Conservation (phyloP, 2,329 filamentous ascomycete genomes). For the Colletotrichum siamense region DNA sequence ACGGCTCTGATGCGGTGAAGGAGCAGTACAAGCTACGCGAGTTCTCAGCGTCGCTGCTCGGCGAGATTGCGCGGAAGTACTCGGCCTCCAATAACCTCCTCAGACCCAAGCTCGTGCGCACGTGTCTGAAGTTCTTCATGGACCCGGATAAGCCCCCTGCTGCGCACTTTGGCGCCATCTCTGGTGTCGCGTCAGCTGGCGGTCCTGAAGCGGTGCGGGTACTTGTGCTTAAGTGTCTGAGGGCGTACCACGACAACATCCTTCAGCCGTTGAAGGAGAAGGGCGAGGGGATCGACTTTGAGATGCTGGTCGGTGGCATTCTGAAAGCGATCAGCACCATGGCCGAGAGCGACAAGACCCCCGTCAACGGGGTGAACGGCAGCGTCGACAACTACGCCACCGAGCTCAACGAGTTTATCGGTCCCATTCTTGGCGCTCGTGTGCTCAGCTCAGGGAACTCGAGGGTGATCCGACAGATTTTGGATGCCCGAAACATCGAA, state of each 20-base stretch:
- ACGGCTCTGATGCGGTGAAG: slow-evolving; percentile 55
- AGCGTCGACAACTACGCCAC: slow-evolving; percentile 41
- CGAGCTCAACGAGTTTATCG: slow-evolving; percentile 60
- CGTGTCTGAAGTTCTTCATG: slow-evolving; percentile 89
- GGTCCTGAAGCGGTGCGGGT: slow-evolving; percentile 65
- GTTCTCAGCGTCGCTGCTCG: slow-evolving; percentile 81
- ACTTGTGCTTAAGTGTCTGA: slow-evolving; percentile 61
- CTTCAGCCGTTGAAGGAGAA: slow-evolving; percentile 59
- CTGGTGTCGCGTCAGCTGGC: slow-evolving; percentile 79
- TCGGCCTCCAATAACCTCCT: slow-evolving; percentile 80
- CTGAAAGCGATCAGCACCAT: slow-evolving; percentile 58
- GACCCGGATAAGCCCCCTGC: slow-evolving; percentile 83
- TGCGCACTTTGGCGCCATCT: slow-evolving; percentile 88
- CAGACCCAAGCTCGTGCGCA: slow-evolving; percentile 87
- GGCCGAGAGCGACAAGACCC: slow-evolving; percentile 28
- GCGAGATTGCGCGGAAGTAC: slow-evolving; percentile 81
- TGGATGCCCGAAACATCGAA: slow-evolving; percentile 61
- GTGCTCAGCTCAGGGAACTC: slow-evolving; percentile 52
- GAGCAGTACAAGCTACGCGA: slow-evolving; percentile 84
- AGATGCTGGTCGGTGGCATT: slow-evolving; percentile 62
- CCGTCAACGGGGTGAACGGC: slow-evolving; percentile 21
- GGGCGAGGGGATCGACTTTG: slow-evolving; percentile 56
- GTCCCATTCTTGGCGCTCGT: slow-evolving; percentile 56
- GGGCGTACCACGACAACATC: slow-evolving; percentile 58
- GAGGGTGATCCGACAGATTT: slow-evolving; percentile 53